Conservation (phyloP, 2,329 filamentous ascomycete genomes). For the Sporothrix brunneoviolacea region DNA sequence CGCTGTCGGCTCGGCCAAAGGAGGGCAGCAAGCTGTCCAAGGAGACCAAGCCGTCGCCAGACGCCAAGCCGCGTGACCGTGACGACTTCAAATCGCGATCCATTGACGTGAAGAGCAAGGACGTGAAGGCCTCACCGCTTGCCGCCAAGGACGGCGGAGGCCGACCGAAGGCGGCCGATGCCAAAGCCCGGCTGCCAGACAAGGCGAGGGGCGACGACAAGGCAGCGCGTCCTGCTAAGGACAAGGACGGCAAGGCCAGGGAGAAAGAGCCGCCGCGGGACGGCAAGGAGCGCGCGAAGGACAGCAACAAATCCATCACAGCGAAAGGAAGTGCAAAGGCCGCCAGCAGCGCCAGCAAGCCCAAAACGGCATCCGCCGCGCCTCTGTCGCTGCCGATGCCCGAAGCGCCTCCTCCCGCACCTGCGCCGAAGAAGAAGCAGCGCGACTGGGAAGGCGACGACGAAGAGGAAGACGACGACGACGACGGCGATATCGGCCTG, state of each 20-base stretch:
- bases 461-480: constrained; percentile 44
- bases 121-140: not conserved
- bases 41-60: constrained; percentile 14
- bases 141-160: not conserved
- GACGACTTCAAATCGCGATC: constrained; percentile 7
- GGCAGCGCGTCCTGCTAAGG: constrained; percentile 7
- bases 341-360: not conserved
- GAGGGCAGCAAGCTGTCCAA: constrained; percentile 17
- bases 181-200: not conserved
- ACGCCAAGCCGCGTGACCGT: not conserved
- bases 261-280: not conserved
- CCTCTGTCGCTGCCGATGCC: constrained; percentile 18
- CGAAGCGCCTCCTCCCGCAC: constrained; percentile 18
- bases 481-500: constrained; percentile 51
- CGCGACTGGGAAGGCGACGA: constrained; percentile 38
- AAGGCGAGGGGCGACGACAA: constrained; percentile 1
- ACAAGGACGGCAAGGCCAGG: not conserved
- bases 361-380: constrained; percentile 4
- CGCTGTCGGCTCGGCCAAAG: constrained; percentile 9
- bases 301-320: not conserved
- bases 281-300: not conserved
- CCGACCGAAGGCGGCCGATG: not conserved
- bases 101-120: constrained; percentile 7
- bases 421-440: constrained; percentile 23
- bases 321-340: not conserved